A percentile compares a stretch with the other conserved stretches of the same genome.
Evolutionary conservation across 2,329 filamentous ascomycete species (phyloP).

Genomic region (Aspergillus terreus): DNA sequence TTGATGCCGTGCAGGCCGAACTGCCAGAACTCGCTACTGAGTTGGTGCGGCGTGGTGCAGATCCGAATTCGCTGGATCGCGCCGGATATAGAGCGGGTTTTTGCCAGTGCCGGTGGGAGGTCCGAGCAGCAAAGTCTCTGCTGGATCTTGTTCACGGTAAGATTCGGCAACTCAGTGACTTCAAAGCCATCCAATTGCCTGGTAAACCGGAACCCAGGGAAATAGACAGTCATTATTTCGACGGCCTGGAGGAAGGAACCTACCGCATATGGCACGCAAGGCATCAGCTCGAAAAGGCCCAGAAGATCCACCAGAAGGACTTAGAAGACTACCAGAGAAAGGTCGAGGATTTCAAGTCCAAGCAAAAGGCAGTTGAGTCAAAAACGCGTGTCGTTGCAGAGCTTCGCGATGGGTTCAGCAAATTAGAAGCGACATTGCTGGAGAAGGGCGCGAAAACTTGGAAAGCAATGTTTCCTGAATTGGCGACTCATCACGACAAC

Average conservation of each 20-base stretch:
- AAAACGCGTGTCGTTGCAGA: conserved; percentile 56
- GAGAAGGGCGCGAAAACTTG: conserved; percentile 64
- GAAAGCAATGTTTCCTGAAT: conserved; percentile 58
- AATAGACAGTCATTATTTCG: conserved; percentile 52
- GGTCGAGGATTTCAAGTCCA: not conserved
- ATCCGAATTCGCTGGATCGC: conserved; percentile 59
- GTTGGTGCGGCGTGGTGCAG: conserved; percentile 61
- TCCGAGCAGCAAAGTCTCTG: conserved; percentile 35
- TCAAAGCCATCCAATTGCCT: conserved; percentile 32
- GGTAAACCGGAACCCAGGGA: conserved; percentile 17
- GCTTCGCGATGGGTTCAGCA: conserved; percentile 51
- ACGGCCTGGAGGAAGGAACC: conserved; percentile 48
- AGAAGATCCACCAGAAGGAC: conserved; percentile 35
- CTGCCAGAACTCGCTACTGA: conserved; percentile 52
- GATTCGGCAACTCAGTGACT: conserved; percentile 49
- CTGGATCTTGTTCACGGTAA: conserved; percentile 59
- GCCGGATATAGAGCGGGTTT: conserved; percentile 23
- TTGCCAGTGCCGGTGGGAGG: not conserved
- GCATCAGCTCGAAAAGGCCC: conserved; percentile 36
- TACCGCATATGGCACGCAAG: conserved; percentile 58
- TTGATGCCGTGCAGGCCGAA: conserved; percentile 55
- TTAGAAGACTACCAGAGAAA: conserved; percentile 24
- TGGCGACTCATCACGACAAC: not conserved
- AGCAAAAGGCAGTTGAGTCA: conserved; percentile 36
- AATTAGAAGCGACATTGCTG: conserved; percentile 54